Base-by-base conservation (phyloP, 192 early-diverging fungal species). In the Backusella luteola region DNA sequence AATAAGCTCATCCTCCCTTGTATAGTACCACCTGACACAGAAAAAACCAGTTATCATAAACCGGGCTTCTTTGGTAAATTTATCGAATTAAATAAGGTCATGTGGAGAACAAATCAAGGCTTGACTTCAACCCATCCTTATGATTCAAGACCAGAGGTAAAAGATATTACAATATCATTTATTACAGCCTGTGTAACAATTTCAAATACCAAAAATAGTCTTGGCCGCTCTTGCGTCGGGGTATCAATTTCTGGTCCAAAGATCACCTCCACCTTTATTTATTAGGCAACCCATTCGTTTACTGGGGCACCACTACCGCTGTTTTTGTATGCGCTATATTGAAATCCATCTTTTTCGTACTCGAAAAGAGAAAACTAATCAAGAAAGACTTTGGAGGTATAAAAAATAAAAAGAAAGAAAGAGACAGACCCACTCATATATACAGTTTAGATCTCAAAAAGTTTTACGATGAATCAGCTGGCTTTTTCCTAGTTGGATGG, bases 111-210 rank as follows among this genome's bases (percentile, higher is more conserved):
- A 75, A 99, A 99, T 82, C 89, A 92, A 63, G 96, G 93, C 0
- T 84, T 99, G 49, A 95, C 95, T 26, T 92, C 92, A 46, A 90
- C 94, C 9, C 98, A 99, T 81, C 97, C 98, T 69, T 99, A 97
- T 80, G 96, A 97, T 68, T 98, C 97, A 52, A 86, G 92, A 21
- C 97, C 98, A 11, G 85, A 88, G 69, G 89, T 81, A 26, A 66
- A 46, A 66, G 11, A 21, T 8, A 38, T 32, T 32, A 32, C 32
- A 35, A 38, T 41, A 29, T 6, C 21, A 6, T n/a, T 2, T 41
- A 23, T 69, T 69, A 41, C 38, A 34, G 44, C 34, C 1, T 3
- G 1, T n/a, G 38, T 23, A 41, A 35, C 21, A 70, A n/a, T 0
- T 6, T 35, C 35, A 68, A 11, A 3, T 12, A 38, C 8, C 35